phyloP scores from a whole-genome alignment of 2,329 filamentous ascomycete species.

The Exophiala oligosperma region DNA sequence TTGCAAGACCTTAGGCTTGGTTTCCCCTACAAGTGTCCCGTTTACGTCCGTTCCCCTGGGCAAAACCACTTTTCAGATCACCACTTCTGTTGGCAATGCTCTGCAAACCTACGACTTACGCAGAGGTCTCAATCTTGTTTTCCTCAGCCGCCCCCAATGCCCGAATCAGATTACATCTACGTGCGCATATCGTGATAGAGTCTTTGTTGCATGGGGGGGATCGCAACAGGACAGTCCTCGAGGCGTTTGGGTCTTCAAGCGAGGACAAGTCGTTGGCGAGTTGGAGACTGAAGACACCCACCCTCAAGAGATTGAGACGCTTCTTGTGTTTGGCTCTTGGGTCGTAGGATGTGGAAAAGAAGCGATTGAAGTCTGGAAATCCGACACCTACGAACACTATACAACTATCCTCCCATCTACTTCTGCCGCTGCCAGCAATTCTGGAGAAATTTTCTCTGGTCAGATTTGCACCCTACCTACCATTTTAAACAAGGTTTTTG shows the following conservation, averaged over 20 bases:
- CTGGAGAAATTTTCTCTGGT: conserved; percentile 70
- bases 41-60: conserved; percentile 87
- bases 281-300: conserved; percentile 64
- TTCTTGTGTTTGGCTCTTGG: conserved; percentile 88
- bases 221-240: conserved; percentile 51
- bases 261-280: conserved; percentile 80
- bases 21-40: conserved; percentile 85
- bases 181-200: conserved; percentile 78
- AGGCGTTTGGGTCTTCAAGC: conserved; percentile 88
- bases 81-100: conserved; percentile 85
- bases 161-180: conserved; percentile 84
- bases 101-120: conserved; percentile 96
- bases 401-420: conserved; percentile 67
- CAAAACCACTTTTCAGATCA: conserved; percentile 95
- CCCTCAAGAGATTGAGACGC: conserved; percentile 68
- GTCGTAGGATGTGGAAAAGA: conserved; percentile 76
- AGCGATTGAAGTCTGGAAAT: conserved; percentile 87
- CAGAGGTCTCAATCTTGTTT: conserved; percentile 85
- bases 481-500: conserved; percentile 93
- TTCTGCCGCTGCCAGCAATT: conserved; percentile 56
- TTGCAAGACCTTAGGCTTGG: conserved; percentile 79
- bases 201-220: conserved; percentile 88
- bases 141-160: conserved; percentile 88
- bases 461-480: conserved; percentile 87
- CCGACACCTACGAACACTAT: conserved; percentile 80